phyloP scores from a whole-genome alignment of 1,284 basidiomycete genomes.

The Neotropicomus parvogracilis region DNA sequence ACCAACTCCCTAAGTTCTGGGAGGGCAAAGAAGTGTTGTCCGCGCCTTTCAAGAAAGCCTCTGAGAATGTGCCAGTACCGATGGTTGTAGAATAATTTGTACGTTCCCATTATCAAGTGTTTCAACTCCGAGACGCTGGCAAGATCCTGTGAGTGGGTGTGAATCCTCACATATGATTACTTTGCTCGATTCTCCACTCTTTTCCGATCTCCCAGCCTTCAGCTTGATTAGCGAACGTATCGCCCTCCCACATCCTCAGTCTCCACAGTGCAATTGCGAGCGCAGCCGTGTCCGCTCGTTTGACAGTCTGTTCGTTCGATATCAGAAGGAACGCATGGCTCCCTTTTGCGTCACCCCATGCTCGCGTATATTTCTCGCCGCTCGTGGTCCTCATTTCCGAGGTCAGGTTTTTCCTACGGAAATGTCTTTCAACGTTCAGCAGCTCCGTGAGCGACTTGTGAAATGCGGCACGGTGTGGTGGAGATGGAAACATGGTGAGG shows the following conservation, averaged over 20 bases:
- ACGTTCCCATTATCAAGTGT: too few species aligned
- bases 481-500: slow-evolving; percentile 55
- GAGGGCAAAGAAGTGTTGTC: slow-evolving; percentile 72
- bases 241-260: slow-evolving; percentile 67
- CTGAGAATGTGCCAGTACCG: slow-evolving; percentile 39
- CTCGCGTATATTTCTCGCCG: slow-evolving; percentile 4
- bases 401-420: slow-evolving; percentile 18
- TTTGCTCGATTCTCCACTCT: slow-evolving; percentile 22
- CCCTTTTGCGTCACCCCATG: slow-evolving; percentile 39
- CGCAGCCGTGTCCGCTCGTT: slow-evolving; percentile 55
- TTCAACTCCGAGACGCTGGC: neutral
- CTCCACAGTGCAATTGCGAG: slow-evolving; percentile 72
- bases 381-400: neutral
- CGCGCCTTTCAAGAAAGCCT: slow-evolving; percentile 34
- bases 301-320: slow-evolving; percentile 46
- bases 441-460: slow-evolving; percentile 47
- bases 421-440: slow-evolving; percentile 45
- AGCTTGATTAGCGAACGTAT: slow-evolving; percentile 27
- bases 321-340: slow-evolving; percentile 70
- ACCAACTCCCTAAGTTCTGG: slow-evolving; percentile 86
- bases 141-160: neutral
- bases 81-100: slow-evolving; percentile 62
- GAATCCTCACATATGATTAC: slow-evolving; percentile 4
- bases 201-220: slow-evolving; percentile 33
- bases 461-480: slow-evolving; percentile 54